Evolutionary conservation across 257 asterid species (phyloP).

Genomic region (Petunia secreta): DNA sequence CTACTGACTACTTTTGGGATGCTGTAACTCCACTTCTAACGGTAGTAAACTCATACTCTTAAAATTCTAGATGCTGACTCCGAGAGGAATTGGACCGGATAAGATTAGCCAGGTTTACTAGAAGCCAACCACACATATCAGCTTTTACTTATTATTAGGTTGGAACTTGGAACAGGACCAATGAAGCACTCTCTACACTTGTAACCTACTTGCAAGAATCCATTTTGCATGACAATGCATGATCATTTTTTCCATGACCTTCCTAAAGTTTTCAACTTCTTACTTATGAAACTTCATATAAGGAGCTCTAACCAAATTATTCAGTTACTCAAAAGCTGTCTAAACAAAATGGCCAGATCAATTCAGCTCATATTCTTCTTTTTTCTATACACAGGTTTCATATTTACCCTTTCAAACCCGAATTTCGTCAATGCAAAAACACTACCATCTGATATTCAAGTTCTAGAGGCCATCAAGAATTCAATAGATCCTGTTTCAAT

Average conservation of each 20-base stretch:
- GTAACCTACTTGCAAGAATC: constrained; percentile 30
- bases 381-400: neutral
- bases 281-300: constrained; percentile 9
- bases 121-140: neutral
- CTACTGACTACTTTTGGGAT: too few relatives aligned
- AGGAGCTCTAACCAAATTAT: constrained; percentile 11
- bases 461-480: constrained; percentile 39
- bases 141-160: neutral
- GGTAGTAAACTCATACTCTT: too few relatives aligned
- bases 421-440: constrained; percentile 37
- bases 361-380: neutral
- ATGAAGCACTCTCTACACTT: constrained; percentile 29
- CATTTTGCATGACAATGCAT: constrained; percentile 29
- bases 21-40: too few relatives aligned
- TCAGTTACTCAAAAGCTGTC: neutral
- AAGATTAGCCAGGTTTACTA: too few relatives aligned
- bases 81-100: too few relatives aligned
- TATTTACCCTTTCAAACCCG: neutral
- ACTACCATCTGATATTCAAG: constrained; percentile 41
- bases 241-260: neutral
- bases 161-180: neutral
- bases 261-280: neutral
- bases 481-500: constrained; percentile 52
- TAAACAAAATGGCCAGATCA: constrained; percentile 25
- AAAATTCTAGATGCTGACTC: too few relatives aligned